Evolutionary conservation across 257 asterid genomes (phyloP), one percentile per base, ranked within the genome.

Genomic region (Gynochthodes officinalis): DNA sequence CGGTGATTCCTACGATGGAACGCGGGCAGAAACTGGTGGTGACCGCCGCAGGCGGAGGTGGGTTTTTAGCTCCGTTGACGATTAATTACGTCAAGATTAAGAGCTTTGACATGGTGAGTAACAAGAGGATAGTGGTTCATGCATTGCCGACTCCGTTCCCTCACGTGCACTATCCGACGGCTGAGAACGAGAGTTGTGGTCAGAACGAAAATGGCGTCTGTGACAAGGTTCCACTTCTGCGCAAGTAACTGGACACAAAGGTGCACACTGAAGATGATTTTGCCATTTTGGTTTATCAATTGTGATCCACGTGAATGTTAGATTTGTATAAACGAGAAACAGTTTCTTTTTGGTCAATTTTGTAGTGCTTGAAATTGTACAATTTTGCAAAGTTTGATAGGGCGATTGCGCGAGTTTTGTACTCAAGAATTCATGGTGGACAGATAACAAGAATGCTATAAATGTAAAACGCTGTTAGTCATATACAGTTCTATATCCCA

Each of bases 81-180:
- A 84, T 90, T 64, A 90, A 91, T 60, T 88, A 82, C 58, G 86
- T 84, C 77, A 90, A 76, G 65, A 74, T 90, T 74, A 81, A 72
- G 79, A 76, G 62, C 33, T 71, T 84, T 33, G 90, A 88, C 75
- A 1, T 91, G 82, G 90, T 93, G 78, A 37, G 43, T 27, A 91
- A 89, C 79, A 58, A 67, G 21, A 84, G 89, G 82, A 71, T 93
- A 57, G 97, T 79, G 72, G 89, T 90, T 75, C 98, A 91, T 86
- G 90, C 83, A 16, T 73, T 89, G 55, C 65, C 89, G 1, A 71
- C 16, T 73, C 95, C 93, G 48, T 87, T 89, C 46, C 86, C 81
- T 7, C 88, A 59, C 64, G 73, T 87, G 43, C 76, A 77, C 7
- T 43, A 18, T 14, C 75, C 40, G 10, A 70, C 63, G 57, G 80